Evolutionary conservation across 2,329 filamentous ascomycete genomes (phyloP).

Genomic region (Camillea tinctor): DNA sequence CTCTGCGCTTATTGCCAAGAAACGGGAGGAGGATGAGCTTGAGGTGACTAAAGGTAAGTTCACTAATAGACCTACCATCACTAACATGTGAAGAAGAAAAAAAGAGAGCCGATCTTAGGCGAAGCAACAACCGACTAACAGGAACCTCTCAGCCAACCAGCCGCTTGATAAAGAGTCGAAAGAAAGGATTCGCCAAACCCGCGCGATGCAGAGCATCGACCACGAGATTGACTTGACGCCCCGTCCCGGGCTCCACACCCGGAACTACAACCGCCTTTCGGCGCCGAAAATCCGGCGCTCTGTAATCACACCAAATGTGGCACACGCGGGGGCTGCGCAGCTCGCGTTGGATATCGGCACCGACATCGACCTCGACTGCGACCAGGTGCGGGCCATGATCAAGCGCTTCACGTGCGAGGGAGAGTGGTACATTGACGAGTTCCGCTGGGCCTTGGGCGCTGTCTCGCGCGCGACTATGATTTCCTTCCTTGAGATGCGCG

Average conservation of each 20-base stretch:
- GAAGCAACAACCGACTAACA: background rate
- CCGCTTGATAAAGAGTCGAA: background rate
- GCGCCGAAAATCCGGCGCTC: background rate
- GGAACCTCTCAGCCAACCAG: background rate
- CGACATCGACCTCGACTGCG: conserved; percentile 15
- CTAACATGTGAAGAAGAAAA: background rate
- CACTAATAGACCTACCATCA: background rate
- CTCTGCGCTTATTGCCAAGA: conserved; percentile 7
- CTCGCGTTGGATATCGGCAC: background rate
- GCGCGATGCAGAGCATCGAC: conserved; percentile 4
- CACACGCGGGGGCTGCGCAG: background rate
- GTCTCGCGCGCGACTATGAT: conserved; percentile 4
- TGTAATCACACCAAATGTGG: background rate
- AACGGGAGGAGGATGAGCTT: background rate
- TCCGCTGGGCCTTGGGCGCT: conserved; percentile 2
- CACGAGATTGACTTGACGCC: conserved; percentile 9
- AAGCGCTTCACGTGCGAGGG: conserved; percentile 1
- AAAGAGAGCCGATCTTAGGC: too few species aligned
- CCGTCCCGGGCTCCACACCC: conserved; percentile 3
- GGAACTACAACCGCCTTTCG: background rate
- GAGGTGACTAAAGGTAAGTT: background rate
- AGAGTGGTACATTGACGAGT: conserved; percentile 10
- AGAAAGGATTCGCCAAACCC: background rate
- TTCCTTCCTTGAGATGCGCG: conserved; percentile 5
- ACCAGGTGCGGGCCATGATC: conserved; percentile 17